phyloP scores from a whole-genome alignment of 2,329 filamentous ascomycete genomes.

The Bipolaris sorokiniana region DNA sequence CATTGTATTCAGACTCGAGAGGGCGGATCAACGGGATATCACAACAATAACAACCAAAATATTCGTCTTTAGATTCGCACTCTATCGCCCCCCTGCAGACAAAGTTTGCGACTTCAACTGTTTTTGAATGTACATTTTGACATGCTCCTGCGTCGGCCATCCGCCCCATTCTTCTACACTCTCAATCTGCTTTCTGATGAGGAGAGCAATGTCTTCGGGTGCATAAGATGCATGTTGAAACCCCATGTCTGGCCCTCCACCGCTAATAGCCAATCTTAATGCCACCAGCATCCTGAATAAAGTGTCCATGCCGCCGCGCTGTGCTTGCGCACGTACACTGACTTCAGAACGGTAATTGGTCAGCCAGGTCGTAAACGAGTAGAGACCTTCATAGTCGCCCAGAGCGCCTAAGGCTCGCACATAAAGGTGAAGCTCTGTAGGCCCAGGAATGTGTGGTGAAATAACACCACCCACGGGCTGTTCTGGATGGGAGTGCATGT shows the following conservation, averaged over 20 bases:
- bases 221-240: conserved; percentile 19
- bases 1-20: not conserved
- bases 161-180: conserved; percentile 50
- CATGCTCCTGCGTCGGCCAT: conserved; percentile 53
- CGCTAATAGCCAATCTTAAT: conserved; percentile 51
- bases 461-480: conserved; percentile 6
- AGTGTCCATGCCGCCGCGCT: conserved; percentile 30
- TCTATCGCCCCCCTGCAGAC: conserved; percentile 22
- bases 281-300: conserved; percentile 49
- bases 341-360: conserved; percentile 34
- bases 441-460: conserved; percentile 54
- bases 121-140: conserved; percentile 42
- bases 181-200: conserved; percentile 44
- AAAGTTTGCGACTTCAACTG: conserved; percentile 22
- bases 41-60: not conserved
- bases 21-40: not conserved
- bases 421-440: conserved; percentile 62
- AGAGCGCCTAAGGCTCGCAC: conserved; percentile 67
- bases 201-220: conserved; percentile 39
- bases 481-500: conserved; percentile 12
- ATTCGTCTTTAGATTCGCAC: not conserved
- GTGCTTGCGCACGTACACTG: conserved; percentile 35
- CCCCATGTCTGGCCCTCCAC: conserved; percentile 13
- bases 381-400: conserved; percentile 66
- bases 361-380: conserved; percentile 65